A percentile compares a stretch with the other conserved stretches of the same genome.
These are phyloP conservation scores for Salix dunnii DNA, from an alignment of 345 rosid species.

Conservation along the genomic window DNA sequence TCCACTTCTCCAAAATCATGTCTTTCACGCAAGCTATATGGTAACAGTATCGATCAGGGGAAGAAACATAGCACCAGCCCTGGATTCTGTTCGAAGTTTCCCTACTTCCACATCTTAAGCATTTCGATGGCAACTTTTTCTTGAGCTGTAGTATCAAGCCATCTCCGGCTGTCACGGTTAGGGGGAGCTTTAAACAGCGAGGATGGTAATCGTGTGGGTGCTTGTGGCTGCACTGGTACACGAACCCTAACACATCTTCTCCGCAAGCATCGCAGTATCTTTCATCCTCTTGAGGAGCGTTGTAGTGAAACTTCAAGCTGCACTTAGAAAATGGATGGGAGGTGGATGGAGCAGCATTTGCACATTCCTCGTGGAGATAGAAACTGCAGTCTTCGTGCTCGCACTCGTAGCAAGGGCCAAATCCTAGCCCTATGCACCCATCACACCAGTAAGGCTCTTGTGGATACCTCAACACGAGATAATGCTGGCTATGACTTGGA, in stretches of 20 bases:
- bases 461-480: neutral
- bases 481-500: neutral
- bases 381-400: slow-evolving; percentile 1
- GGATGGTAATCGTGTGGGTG: neutral
- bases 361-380: slow-evolving; percentile 6
- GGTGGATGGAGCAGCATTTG: neutral
- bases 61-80: slow-evolving; percentile 11
- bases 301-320: neutral
- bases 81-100: neutral
- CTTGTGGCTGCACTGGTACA: slow-evolving; percentile 5
- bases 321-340: slow-evolving; percentile 1
- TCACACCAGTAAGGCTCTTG: neutral
- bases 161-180: neutral
- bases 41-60: neutral
- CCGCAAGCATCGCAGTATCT: slow-evolving; percentile 17
- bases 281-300: neutral
- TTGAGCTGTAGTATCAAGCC: neutral
- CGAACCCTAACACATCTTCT: slow-evolving; percentile 3
- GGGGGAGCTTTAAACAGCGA: neutral
- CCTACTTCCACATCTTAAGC: neutral
- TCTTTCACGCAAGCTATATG: slow-evolving; percentile 15
- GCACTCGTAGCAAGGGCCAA: slow-evolving; percentile 11
- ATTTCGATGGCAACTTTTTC: neutral
- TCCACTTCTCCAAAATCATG: neutral
- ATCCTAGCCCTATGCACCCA: slow-evolving; percentile 1